Evolutionary conservation across 106 monocot species (phyloP).

Genomic region (Gastrodia elata): DNA sequence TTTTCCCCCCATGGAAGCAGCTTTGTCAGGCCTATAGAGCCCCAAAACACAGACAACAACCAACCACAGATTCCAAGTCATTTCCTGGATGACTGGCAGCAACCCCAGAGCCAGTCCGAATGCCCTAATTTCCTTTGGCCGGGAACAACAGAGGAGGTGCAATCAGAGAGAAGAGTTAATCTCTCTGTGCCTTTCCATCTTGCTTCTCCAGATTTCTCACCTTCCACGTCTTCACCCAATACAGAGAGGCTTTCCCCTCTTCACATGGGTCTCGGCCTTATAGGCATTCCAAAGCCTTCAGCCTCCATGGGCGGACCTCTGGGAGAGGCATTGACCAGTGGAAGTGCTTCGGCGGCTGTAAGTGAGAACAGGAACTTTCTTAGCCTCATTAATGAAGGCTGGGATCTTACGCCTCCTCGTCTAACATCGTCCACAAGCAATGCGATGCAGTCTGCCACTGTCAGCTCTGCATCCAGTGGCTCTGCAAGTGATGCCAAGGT

Average conservation of each 20-base stretch:
- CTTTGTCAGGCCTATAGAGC: slow-evolving; percentile 10
- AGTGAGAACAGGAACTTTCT: slow-evolving; percentile 21
- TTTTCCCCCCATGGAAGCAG: slow-evolving; percentile 11
- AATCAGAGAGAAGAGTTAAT: slow-evolving; percentile 25
- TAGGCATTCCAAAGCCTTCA: slow-evolving; percentile 2
- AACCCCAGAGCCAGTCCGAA: slow-evolving; percentile 22
- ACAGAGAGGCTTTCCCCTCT: slow-evolving; percentile 27
- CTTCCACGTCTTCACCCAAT: slow-evolving; percentile 19
- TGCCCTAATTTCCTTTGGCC: slow-evolving; percentile 21
- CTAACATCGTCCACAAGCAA: slow-evolving; percentile 34
- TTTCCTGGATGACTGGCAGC: slow-evolving; percentile 39
- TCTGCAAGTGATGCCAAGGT: slow-evolving; percentile 31
- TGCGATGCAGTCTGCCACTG: slow-evolving; percentile 26
- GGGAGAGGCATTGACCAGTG: slow-evolving; percentile 63
- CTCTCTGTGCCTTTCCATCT: slow-evolving; percentile 44
- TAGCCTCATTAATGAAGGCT: slow-evolving; percentile 27
- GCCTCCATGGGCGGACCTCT: slow-evolving; percentile 56
- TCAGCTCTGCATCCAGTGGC: slow-evolving; percentile 34
- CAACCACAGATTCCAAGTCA: slow-evolving; percentile 23
- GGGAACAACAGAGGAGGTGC: slow-evolving; percentile 21
- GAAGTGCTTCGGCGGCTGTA: slow-evolving; percentile 12
- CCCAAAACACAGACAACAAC: slow-evolving; percentile 17
- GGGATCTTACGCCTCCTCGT: slow-evolving; percentile 38
- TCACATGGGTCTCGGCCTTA: slow-evolving; percentile 26
- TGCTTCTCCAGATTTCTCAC: slow-evolving; percentile 33